These are phyloP conservation scores for Paragyromitra xinjiangensis DNA, from an alignment of 495 filamentous ascomycete genomes.

Conservation along the genomic window DNA sequence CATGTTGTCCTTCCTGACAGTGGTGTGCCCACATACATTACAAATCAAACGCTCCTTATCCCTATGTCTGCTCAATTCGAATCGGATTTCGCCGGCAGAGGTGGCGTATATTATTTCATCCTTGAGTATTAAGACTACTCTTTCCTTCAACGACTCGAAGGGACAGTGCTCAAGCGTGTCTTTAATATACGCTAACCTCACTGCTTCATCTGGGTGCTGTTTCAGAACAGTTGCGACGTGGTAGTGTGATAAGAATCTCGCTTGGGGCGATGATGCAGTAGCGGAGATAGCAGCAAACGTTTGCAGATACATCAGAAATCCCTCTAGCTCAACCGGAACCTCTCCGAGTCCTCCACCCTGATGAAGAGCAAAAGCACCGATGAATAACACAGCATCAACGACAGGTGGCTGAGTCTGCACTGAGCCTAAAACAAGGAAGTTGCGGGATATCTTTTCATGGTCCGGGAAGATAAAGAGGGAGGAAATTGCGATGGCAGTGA, in stretches of 20 bases:
- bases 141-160: constrained; percentile 78
- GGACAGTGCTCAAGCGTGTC: constrained; percentile 83
- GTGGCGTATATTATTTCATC: constrained; percentile 69
- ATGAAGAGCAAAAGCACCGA: constrained; percentile 48
- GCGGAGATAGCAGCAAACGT: constrained; percentile 71
- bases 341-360: constrained; percentile 51
- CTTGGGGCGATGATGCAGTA: constrained; percentile 70
- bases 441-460: constrained; percentile 67
- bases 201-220: constrained; percentile 74
- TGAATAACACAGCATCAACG: constrained; percentile 55
- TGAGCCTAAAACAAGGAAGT: constrained; percentile 66
- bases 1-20: constrained; percentile 42
- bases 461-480: constrained; percentile 70
- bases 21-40: constrained; percentile 32
- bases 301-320: constrained; percentile 68
- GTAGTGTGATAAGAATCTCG: constrained; percentile 76
- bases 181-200: constrained; percentile 77
- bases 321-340: constrained; percentile 60
- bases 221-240: constrained; percentile 79
- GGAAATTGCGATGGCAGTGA: constrained; percentile 67
- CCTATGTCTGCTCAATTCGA: neutral
- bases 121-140: constrained; percentile 85
- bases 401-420: constrained; percentile 57
- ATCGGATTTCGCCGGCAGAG: constrained; percentile 25
- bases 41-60: constrained; percentile 24